Conservation (phyloP, 495 filamentous ascomycete species). For the Xylaria flabelliformis region DNA sequence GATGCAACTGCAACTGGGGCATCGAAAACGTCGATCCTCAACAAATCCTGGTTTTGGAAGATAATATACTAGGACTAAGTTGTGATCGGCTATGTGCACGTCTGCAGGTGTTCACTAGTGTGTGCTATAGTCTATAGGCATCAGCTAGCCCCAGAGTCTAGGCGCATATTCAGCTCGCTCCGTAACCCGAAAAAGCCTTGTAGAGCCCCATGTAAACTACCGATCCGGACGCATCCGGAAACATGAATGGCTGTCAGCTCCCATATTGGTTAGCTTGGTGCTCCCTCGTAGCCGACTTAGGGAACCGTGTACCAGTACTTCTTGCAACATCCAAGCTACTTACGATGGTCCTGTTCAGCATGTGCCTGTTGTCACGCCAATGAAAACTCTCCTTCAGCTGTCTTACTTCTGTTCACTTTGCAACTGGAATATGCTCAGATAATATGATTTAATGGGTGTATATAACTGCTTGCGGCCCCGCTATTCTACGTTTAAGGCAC, state of each 20-base stretch:
- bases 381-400: background rate
- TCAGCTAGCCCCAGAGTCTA: constrained; percentile 16
- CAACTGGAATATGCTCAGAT: too few relatives aligned
- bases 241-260: background rate
- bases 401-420: background rate
- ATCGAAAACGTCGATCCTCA: constrained; percentile 6
- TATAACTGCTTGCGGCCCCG: too few relatives aligned
- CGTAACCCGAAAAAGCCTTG: constrained; percentile 2
- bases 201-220: background rate
- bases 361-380: background rate
- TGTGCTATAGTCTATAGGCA: background rate
- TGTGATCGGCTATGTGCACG: constrained; percentile 4
- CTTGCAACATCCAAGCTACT: background rate
- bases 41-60: background rate
- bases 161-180: constrained; percentile 21
- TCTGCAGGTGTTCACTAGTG: constrained; percentile 13
- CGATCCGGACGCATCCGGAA: background rate
- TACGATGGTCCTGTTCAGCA: background rate
- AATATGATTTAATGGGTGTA: too few relatives aligned
- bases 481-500: too few relatives aligned
- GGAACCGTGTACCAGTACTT: constrained; percentile 14
- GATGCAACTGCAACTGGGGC: background rate
- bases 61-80: background rate
- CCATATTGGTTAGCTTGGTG: constrained; percentile 12
- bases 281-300: background rate